Evolutionary conservation across 2,329 filamentous ascomycete species (phyloP), one percentile per base, ranked within the genome.

Genomic region (Aspergillus sp.): DNA sequence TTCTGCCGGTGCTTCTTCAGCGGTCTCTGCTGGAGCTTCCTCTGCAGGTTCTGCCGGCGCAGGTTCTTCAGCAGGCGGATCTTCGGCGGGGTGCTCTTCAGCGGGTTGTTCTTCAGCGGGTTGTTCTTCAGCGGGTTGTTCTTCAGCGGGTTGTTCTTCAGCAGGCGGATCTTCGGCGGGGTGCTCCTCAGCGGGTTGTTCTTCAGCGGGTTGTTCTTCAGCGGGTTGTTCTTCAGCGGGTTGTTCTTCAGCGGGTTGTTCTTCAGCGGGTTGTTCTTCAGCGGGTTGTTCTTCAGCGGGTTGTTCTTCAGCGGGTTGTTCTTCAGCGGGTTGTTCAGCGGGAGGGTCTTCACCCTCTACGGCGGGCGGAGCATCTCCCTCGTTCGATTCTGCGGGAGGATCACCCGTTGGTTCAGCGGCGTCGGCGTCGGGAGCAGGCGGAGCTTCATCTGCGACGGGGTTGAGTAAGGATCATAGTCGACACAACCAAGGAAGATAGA

Each of bases 371-470:
- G 52, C 51, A 41, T 36, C 48, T 28, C 57, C 52, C 39, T 57
- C 55, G 28, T 59, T 50, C 28, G 56, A 37, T 43, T 63, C 54
- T 44, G 51, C 43, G 27, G 34, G 32, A 27, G 45, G 30, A 30
- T 49, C 42, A 31, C 35, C 40, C 27, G 54, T 41, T 30, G 50
- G 35, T 19, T 59, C 58, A 42, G 49, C 46, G 8, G 51, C 26
- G 28, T 61, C 57, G 27, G 19, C 19, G 19, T 19, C 19, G 4
- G 19, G 19, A 19, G 53, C 37, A 27, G 58, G 49, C 27, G 60
- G 51, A 19, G 19, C 19, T 19, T 19, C 19, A 19, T 19, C 19
- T 19, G 19, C 19, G 19, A 19, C 19, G 19, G 19, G 19, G 19
- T 19, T 19, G 19, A 19, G 19, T 19, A 19, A 19, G 19, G 19